Percentiles rank a stretch among this genome's conserved stretches.
These are phyloP conservation scores for Theileria parva DNA, from an alignment of 169 alveolate species.

Conservation along the genomic window DNA sequence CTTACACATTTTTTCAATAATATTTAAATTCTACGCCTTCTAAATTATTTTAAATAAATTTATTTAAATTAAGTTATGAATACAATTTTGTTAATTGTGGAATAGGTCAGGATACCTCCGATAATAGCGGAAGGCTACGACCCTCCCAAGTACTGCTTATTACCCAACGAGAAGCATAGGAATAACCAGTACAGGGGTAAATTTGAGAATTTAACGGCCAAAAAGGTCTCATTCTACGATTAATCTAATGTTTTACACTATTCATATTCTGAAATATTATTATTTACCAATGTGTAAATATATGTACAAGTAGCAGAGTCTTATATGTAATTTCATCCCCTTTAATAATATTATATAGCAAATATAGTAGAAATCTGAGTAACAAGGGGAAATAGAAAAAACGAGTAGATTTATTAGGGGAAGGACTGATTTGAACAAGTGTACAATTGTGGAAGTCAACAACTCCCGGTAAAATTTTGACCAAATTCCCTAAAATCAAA, in stretches of 20 bases:
- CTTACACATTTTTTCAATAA: background rate
- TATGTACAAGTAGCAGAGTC: background rate
- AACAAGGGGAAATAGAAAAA: background rate
- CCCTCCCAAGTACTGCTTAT: conserved; percentile 73
- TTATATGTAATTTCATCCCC: background rate
- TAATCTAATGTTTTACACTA: background rate
- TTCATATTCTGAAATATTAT: background rate
- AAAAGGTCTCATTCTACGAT: conserved; percentile 57
- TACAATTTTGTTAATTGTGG: background rate
- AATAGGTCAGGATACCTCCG: conserved; percentile 77
- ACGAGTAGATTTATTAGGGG: background rate
- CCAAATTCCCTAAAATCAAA: background rate
- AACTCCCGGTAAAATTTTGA: too few relatives aligned
- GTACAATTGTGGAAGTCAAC: background rate
- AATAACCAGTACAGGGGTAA: conserved; percentile 55
- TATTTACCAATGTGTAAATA: background rate
- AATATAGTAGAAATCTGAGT: background rate
- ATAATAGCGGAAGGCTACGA: conserved; percentile 74
- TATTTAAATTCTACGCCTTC: background rate
- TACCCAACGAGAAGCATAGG: conserved; percentile 59
- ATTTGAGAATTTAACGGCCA: conserved; percentile 50
- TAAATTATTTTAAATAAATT: background rate
- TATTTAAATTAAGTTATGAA: background rate
- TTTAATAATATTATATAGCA: too few relatives aligned
- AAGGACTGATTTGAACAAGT: background rate